phyloP scores from a whole-genome alignment of 1,139 yeast genomes.

The Nakaseomyces nivariensis region DNA sequence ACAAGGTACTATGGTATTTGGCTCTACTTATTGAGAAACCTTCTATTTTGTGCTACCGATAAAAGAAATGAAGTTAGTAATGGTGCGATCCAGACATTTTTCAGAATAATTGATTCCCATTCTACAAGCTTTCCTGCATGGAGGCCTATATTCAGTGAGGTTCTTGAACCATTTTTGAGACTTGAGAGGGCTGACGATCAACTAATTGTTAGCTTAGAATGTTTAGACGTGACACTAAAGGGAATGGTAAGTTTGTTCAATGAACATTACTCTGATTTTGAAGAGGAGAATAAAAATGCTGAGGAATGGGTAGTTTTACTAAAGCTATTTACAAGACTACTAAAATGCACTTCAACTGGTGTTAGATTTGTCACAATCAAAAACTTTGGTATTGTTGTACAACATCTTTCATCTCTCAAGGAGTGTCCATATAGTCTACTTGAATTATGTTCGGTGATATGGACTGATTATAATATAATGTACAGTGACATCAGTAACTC shows the following conservation, averaged over 20 bases:
- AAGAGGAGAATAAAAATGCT: slow-evolving; percentile 3
- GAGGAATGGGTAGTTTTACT: slow-evolving; percentile 22
- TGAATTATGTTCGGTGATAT: slow-evolving; percentile 45
- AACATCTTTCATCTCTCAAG: slow-evolving; percentile 37
- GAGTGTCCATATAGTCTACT: slow-evolving; percentile 33
- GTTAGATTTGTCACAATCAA: slow-evolving; percentile 39
- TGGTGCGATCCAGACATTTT: slow-evolving; percentile 81
- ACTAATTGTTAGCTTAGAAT: slow-evolving; percentile 17
- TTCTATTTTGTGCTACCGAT: slow-evolving; percentile 57
- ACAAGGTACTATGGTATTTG: slow-evolving; percentile 36
- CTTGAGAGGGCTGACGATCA: slow-evolving; percentile 19
- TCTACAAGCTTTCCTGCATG: slow-evolving; percentile 50
- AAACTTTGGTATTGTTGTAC: slow-evolving; percentile 46
- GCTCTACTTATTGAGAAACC: slow-evolving; percentile 50
- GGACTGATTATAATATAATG: slow-evolving; percentile 51
- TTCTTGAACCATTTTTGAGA: slow-evolving; percentile 35
- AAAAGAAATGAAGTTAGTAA: slow-evolving; percentile 71
- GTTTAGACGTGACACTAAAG: slow-evolving; percentile 24
- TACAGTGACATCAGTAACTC: slow-evolving; percentile 42
- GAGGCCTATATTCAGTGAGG: slow-evolving; percentile 44
- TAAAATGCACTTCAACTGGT: slow-evolving; percentile 32
- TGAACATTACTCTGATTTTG: slow-evolving; percentile 19
- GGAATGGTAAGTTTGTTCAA: slow-evolving; percentile 30
- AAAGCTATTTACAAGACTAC: slow-evolving; percentile 13
- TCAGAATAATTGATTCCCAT: slow-evolving; percentile 74